A percentile compares a stretch with the other conserved stretches of the same genome.
Evolutionary conservation across 2,329 filamentous ascomycete species (phyloP).

Genomic region (Corynespora cassiicola): DNA sequence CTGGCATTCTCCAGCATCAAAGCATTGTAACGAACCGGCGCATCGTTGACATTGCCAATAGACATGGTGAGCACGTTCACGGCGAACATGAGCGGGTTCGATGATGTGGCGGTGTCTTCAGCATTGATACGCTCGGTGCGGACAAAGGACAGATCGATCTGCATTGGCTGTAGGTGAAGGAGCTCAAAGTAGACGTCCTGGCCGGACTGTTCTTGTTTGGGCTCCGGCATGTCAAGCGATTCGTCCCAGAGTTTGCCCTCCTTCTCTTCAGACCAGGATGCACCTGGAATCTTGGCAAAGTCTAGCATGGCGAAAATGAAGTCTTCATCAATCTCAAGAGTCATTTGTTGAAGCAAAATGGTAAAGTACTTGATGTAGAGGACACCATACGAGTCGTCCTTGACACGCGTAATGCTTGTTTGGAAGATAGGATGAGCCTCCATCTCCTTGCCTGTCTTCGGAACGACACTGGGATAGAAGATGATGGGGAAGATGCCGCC

Average conservation of each 20-base stretch:
- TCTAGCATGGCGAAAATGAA: conserved; percentile 97
- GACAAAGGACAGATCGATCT: conserved; percentile 95
- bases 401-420: conserved; percentile 88
- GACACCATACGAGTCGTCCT: conserved; percentile 97
- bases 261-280: conserved; percentile 83
- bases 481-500: conserved; percentile 98
- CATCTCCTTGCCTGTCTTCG: conserved; percentile 95
- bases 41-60: conserved; percentile 98
- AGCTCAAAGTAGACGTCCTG: conserved; percentile 99
- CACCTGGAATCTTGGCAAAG: conserved; percentile 90
- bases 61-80: conserved; percentile 99
- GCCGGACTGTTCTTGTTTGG: conserved; percentile 79
- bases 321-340: conserved; percentile 94
- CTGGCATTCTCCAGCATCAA: conserved; percentile 94
- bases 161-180: conserved; percentile 96
- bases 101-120: conserved; percentile 85
- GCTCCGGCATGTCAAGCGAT: conserved; percentile 88
- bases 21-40: conserved; percentile 90
- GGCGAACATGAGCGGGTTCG: conserved; percentile 98
- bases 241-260: conserved; percentile 90
- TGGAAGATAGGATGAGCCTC: conserved; percentile 96
- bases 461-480: conserved; percentile 95
- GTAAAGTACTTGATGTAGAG: conserved; percentile 99
- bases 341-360: conserved; percentile 94
- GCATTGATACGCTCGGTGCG: conserved; percentile 95